phyloP scores from a whole-genome alignment of 768 basidiomycete genomes.

The Podaxis rugospora region DNA sequence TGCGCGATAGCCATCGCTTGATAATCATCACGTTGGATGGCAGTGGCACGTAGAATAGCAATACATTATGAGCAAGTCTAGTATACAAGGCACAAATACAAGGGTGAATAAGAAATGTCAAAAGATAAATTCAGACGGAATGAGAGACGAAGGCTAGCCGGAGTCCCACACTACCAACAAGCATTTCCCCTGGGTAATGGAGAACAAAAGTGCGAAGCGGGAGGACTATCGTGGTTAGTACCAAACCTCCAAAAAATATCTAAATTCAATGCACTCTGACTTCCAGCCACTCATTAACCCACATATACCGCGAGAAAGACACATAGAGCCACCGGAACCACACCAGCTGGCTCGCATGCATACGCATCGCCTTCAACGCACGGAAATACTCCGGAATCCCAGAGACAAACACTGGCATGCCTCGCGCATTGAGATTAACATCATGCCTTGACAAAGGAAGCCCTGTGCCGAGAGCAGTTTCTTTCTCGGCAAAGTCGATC shows the following conservation, averaged over 20 bases:
- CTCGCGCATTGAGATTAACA: not conserved
- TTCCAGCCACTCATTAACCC: conserved; percentile 82
- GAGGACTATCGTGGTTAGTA: too few species aligned
- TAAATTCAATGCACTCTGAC: conserved; percentile 20
- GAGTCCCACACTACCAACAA: too few species aligned
- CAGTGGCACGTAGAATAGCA: not conserved
- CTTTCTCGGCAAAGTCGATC: conserved; percentile 13
- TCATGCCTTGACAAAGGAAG: not conserved
- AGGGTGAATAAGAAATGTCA: too few species aligned
- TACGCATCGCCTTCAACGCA: conserved; percentile 64
- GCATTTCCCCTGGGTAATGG: too few species aligned
- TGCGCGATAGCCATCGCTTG: not conserved
- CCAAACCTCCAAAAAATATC: not conserved
- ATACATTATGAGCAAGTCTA: not conserved
- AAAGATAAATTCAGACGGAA: too few species aligned
- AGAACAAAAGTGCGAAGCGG: too few species aligned
- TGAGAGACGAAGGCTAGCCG: too few species aligned
- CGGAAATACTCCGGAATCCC: conserved; percentile 49
- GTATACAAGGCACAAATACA: too few species aligned
- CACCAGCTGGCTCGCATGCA: conserved; percentile 71
- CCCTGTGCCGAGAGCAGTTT: conserved; percentile 12
- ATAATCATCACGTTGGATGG: not conserved
- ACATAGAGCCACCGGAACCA: conserved; percentile 92
- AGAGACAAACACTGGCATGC: conserved; percentile 48
- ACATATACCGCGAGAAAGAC: conserved; percentile 82